phyloP scores from a whole-genome alignment of 2,329 filamentous ascomycete species.

The Microsporum ferrugineum region DNA sequence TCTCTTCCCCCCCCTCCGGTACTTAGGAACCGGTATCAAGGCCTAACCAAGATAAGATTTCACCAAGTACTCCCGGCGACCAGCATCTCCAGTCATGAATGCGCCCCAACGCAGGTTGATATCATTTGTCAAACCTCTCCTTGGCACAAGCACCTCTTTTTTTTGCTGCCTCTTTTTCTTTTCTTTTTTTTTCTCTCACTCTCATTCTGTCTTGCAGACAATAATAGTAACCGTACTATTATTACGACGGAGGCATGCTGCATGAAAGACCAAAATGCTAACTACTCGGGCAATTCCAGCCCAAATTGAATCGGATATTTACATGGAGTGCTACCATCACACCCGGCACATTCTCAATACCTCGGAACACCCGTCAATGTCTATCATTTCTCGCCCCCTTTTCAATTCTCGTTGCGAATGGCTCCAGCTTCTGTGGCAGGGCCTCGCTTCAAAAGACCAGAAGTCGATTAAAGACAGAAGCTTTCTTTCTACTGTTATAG shows the following conservation, averaged over 20 bases:
- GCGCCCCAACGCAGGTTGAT: background rate
- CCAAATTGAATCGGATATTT: background rate
- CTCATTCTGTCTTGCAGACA: background rate
- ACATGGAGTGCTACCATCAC: background rate
- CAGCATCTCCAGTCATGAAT: background rate
- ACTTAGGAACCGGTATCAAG: background rate
- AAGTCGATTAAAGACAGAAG: background rate
- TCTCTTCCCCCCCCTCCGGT: background rate
- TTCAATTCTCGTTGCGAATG: background rate
- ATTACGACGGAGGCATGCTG: background rate
- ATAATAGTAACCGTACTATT: background rate
- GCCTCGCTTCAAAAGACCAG: background rate
- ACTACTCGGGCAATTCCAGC: background rate
- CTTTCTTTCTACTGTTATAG: background rate
- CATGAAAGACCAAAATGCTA: background rate
- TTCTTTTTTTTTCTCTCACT: background rate
- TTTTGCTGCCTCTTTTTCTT: background rate
- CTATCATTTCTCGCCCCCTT: background rate
- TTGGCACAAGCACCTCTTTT: background rate
- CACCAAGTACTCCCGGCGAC: background rate
- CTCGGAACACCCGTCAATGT: background rate
- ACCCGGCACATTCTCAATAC: background rate
- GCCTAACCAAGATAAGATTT: conserved; percentile 1
- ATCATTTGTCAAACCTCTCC: conserved; percentile 1
- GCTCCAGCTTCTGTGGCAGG: background rate